A percentile compares a stretch with the other conserved stretches of the same genome.
Evolutionary conservation across 2,329 filamentous ascomycete species (phyloP).

Genomic region (Aspergillus sp.): DNA sequence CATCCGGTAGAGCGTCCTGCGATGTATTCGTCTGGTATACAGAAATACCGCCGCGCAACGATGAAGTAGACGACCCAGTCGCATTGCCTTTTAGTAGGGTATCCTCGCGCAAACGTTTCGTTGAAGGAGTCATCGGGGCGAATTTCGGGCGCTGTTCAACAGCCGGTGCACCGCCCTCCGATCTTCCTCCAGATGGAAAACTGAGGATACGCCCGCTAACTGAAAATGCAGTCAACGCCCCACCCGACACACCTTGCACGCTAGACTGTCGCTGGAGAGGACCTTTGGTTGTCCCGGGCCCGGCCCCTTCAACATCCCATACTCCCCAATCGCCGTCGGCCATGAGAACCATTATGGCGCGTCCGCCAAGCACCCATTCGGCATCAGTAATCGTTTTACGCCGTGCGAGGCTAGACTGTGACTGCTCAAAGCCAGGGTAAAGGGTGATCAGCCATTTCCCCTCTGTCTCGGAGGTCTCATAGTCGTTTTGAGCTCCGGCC

Average conservation of each 20-base stretch:
- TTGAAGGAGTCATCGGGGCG: conserved; percentile 50
- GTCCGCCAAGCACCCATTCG: conserved; percentile 47
- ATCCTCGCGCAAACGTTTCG: conserved; percentile 46
- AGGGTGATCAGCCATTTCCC: conserved; percentile 47
- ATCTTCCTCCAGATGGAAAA: conserved; percentile 20
- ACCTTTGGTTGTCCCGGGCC: conserved; percentile 40
- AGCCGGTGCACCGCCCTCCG: conserved; percentile 24
- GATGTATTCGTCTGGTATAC: conserved; percentile 39
- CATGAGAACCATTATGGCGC: conserved; percentile 46
- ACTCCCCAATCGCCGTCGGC: conserved; percentile 51
- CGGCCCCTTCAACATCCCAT: conserved; percentile 49
- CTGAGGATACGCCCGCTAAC: conserved; percentile 41
- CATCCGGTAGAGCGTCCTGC: conserved; percentile 39
- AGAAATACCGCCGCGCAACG: conserved; percentile 42
- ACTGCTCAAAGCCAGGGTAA: conserved; percentile 41
- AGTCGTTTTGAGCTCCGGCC: conserved; percentile 30
- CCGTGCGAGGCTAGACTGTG: conserved; percentile 26
- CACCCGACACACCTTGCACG: conserved; percentile 40
- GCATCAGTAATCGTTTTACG: conserved; percentile 47
- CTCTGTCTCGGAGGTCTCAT: conserved; percentile 32
- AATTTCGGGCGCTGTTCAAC: conserved; percentile 38
- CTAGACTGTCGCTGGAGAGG: conserved; percentile 39
- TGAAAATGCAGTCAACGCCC: conserved; percentile 43
- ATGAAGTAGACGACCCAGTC: conserved; percentile 27
- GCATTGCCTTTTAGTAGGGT: conserved; percentile 42